Evolutionary conservation across 2,329 filamentous ascomycete species (phyloP), one percentile per base, ranked within the genome.

Genomic region (Sarocladiaceae sp.): DNA sequence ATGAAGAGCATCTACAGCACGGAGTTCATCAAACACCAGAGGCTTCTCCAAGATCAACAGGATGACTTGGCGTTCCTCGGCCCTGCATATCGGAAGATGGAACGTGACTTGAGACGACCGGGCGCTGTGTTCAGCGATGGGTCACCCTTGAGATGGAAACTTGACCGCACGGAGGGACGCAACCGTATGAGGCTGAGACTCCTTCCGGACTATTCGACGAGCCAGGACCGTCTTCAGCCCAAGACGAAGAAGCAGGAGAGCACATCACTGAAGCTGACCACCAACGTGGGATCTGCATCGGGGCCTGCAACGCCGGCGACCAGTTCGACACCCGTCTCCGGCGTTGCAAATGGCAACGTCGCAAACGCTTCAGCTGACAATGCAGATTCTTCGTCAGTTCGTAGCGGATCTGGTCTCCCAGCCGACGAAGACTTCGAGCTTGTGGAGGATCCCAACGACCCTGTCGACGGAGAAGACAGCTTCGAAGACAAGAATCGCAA

Each of bases 401-500:
- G 48, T 54, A 41, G 54, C 47, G 3, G 55, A 58, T 2, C 50
- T 55, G 2, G 48, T 48, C 13, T 48, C 45, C 15, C 9, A 54
- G n/a, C 82, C 0, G 93, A 96, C 46, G 93, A 97, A 35, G 94
- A 94, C 52, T 98, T 95, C 58, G 93, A 98, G 64, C 80, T 98
- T 52, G 84, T 98, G 6, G 90, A 97, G 48, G 91, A 96, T 49
- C 90, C 91, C 0, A 89, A 89, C 55, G 85, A 91, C 46, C 80
- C 85, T 32, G 78, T 87, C 20, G 88, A 93, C 35, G 72, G 66
- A 1, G 78, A 82, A 12, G 80, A 84, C 52, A 83, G 82, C 1
- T 94, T 94, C 50, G 94, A 98, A 63, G 94, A 98, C 63, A 97
- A 96, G 69, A 97, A 98, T 57, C 80, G 94, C 34, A 96, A 96